These are phyloP conservation scores for Ogataea nitratoaversa DNA, from an alignment of 805 yeast genomes.

Conservation along the genomic window DNA sequence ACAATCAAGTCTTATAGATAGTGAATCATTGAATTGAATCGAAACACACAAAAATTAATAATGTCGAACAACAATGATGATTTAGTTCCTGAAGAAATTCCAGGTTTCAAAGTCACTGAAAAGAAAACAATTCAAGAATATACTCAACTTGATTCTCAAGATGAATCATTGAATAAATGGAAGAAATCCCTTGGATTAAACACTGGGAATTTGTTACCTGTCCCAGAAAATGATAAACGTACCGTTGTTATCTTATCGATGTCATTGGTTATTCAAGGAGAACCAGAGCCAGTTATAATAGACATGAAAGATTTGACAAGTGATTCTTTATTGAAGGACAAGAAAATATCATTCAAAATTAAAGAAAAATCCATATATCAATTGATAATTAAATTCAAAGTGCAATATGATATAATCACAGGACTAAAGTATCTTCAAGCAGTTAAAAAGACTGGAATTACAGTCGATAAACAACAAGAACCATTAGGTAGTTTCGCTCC, in stretches of 20 bases:
- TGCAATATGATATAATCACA: slow-evolving; percentile 80
- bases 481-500: slow-evolving; percentile 92
- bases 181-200: slow-evolving; percentile 79
- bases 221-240: slow-evolving; percentile 66
- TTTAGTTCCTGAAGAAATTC: slow-evolving; percentile 56
- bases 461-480: slow-evolving; percentile 81
- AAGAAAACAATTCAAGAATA: slow-evolving; percentile 83
- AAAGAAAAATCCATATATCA: slow-evolving; percentile 76
- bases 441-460: slow-evolving; percentile 81
- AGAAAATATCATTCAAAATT: slow-evolving; percentile 63
- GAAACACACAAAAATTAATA: not conserved
- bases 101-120: slow-evolving; percentile 61
- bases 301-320: slow-evolving; percentile 59
- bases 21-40: no score
- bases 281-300: slow-evolving; percentile 56
- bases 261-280: slow-evolving; percentile 65
- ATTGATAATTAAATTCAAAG: slow-evolving; percentile 69
- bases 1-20: no score
- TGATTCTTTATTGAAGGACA: slow-evolving; percentile 46
- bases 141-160: slow-evolving; percentile 79
- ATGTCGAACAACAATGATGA: slow-evolving; percentile 37
- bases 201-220: slow-evolving; percentile 54
- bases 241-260: slow-evolving; percentile 77
- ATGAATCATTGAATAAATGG: slow-evolving; percentile 88
- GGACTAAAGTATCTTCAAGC: slow-evolving; percentile 84